Base-by-base conservation (phyloP, 2,329 filamentous ascomycete species). In the Camillea tinctor region DNA sequence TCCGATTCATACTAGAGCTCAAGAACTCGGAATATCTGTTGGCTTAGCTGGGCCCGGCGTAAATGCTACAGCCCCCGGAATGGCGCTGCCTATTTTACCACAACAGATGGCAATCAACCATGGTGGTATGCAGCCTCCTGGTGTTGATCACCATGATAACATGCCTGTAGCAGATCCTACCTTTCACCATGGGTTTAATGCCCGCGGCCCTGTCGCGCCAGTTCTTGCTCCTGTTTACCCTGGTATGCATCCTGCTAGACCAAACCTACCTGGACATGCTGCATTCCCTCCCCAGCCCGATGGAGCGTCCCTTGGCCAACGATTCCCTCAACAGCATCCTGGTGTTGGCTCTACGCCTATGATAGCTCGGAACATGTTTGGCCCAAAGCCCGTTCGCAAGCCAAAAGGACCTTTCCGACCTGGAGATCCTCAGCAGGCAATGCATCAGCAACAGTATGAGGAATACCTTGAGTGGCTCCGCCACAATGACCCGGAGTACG, bases 371-470 rank as follows among this genome's bases (percentile, higher is more conserved):
- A 68, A 59, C 26, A 54, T 59, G 19, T 70, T 71, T 54, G 71
- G 72, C 6, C 72, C 72, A 2, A 73, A 72, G 65, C 72, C 72
- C 1, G 71, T 73, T 0, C 64, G 62, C 15, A 74, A 74, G 57
- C 72, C 72, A 1, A 67, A 64, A 48, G 64, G 65, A 6, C 67
- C 68, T 1, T 61, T 64, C 50, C 59, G 61, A 8, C 64, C 65
- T 1, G 63, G 64, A n/a, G 70, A 73, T 50, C 57, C 58, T 5
- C 20, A 19, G 2, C 66, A 64, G 49, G 53, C 62, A 1, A 58
- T 57, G 52, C 60, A 68, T 11, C 72, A 74, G 48, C 65, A 68
- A 52, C 54, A 63, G 30, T 74, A 73, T 58, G 72, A 74, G 57
- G 66, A 66, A 20, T 74, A 71, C 24, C 68, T 74, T 7, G 72